Evolutionary conservation across 257 asterid species (phyloP).

Genomic region (Nicotiana tomentosiformis): DNA sequence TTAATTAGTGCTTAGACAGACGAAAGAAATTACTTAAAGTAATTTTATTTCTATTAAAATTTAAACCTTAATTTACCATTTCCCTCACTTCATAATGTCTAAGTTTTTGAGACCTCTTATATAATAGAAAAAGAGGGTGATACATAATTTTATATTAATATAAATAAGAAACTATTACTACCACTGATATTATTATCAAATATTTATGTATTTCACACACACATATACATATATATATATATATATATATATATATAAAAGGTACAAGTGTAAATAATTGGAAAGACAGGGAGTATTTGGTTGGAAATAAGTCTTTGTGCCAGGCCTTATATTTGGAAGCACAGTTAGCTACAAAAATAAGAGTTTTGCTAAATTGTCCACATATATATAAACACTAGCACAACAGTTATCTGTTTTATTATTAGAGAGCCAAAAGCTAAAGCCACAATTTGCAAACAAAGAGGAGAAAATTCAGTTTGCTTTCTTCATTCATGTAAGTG

Average conservation of each 20-base stretch:
- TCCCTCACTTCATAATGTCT: not conserved
- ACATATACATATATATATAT: too few species aligned
- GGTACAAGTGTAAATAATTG: not conserved
- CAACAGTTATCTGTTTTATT: not conserved
- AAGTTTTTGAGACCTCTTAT: not conserved
- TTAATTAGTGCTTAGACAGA: not conserved
- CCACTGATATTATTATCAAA: too few species aligned
- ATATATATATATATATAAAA: too few species aligned
- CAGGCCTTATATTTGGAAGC: constrained; percentile 4
- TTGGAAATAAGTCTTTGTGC: not conserved
- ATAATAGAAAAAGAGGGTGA: not conserved
- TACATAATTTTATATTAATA: not conserved
- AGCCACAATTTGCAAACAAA: not conserved
- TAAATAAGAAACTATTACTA: too few species aligned
- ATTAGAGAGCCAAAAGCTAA: not conserved
- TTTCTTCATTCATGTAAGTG: constrained; percentile 2
- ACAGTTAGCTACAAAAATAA: constrained; percentile 6
- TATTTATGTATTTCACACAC: too few species aligned
- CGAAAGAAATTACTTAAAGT: not conserved
- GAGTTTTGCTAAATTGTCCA: not conserved
- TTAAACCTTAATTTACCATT: not conserved
- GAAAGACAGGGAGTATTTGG: not conserved
- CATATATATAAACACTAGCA: not conserved
- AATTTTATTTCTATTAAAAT: not conserved
- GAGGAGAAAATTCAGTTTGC: not conserved